Conservation (phyloP, 2,329 filamentous ascomycete species). For the Colletotrichum theobromicola region DNA sequence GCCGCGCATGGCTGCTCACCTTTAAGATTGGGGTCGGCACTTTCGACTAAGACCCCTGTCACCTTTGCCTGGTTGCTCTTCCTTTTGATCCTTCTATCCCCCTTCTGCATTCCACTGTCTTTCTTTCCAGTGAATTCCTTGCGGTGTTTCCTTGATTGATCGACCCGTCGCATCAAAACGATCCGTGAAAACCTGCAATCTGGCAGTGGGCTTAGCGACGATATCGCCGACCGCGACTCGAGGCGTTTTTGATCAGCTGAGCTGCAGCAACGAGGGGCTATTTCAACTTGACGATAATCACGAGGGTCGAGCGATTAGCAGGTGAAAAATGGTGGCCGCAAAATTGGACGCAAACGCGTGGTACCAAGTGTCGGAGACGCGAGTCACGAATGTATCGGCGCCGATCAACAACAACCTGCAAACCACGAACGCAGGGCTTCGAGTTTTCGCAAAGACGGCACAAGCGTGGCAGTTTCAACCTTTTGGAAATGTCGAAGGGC, state of each 20-base stretch:
- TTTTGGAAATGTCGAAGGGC: slow-evolving; percentile 27
- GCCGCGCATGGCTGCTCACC: not conserved
- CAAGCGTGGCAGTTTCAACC: slow-evolving; percentile 35
- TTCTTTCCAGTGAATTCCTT: not conserved
- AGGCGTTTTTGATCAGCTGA: not conserved
- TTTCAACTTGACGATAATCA: not conserved
- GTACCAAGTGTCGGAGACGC: slow-evolving; percentile 38
- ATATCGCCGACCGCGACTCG: not conserved
- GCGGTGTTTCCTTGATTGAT: not conserved
- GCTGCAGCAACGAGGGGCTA: not conserved
- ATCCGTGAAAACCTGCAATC: not conserved
- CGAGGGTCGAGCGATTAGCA: not conserved
- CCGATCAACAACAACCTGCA: slow-evolving; percentile 19
- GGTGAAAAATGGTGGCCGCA: slow-evolving; percentile 21
- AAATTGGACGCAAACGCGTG: slow-evolving; percentile 38
- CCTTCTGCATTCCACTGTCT: not conserved
- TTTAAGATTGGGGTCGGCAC: not conserved
- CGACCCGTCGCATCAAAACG: not conserved
- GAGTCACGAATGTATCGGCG: slow-evolving; percentile 33
- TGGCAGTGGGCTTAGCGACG: not conserved
- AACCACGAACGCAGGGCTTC: slow-evolving; percentile 22
- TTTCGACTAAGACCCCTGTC: not conserved
- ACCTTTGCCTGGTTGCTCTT: not conserved
- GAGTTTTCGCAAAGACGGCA: slow-evolving; percentile 22
- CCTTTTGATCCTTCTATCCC: not conserved